These are phyloP conservation scores for Penicillium subrubescens DNA, from an alignment of 495 filamentous ascomycete genomes.

Conservation along the genomic window DNA sequence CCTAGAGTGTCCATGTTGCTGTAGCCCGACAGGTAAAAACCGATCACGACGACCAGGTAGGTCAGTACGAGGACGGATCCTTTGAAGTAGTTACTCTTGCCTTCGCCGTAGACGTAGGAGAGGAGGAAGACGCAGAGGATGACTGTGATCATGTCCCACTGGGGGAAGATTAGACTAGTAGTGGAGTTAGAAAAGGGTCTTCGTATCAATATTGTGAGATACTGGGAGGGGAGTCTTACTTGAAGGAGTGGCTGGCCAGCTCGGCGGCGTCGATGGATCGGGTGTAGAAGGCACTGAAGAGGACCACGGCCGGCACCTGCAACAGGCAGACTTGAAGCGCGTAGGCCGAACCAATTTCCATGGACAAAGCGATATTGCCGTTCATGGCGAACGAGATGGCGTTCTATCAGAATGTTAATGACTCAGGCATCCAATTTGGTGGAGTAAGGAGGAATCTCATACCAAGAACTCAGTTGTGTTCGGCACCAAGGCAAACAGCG, in stretches of 20 bases:
- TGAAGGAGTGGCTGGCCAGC: slow-evolving; percentile 78
- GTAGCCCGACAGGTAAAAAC: slow-evolving; percentile 86
- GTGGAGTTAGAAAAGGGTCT: not conserved
- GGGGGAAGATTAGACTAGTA: slow-evolving; percentile 87
- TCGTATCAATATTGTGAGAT: not conserved
- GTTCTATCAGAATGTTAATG: slow-evolving; percentile 64
- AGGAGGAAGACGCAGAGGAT: slow-evolving; percentile 97
- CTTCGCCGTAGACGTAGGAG: slow-evolving; percentile 97
- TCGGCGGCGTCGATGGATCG: slow-evolving; percentile 55
- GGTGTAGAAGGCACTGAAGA: slow-evolving; percentile 76
- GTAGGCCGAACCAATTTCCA: slow-evolving; percentile 99
- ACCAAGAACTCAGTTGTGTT: slow-evolving; percentile 98
- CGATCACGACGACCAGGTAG: slow-evolving; percentile 89
- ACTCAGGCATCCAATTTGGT: not conserved
- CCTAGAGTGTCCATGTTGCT: slow-evolving; percentile 63
- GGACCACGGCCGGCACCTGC: slow-evolving; percentile 89
- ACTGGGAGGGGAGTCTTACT: slow-evolving; percentile 38
- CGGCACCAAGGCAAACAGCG: slow-evolving; percentile 93
- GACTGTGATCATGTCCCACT: slow-evolving; percentile 98
- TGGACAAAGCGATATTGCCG: slow-evolving; percentile 97
- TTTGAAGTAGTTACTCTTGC: slow-evolving; percentile 74
- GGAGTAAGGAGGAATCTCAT: slow-evolving; percentile 21
- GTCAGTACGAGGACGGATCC: slow-evolving; percentile 92
- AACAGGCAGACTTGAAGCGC: slow-evolving; percentile 97
- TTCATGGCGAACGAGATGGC: slow-evolving; percentile 99